These are phyloP conservation scores for Penicillium chermesinum DNA, from an alignment of 495 filamentous ascomycete genomes.

Conservation along the genomic window DNA sequence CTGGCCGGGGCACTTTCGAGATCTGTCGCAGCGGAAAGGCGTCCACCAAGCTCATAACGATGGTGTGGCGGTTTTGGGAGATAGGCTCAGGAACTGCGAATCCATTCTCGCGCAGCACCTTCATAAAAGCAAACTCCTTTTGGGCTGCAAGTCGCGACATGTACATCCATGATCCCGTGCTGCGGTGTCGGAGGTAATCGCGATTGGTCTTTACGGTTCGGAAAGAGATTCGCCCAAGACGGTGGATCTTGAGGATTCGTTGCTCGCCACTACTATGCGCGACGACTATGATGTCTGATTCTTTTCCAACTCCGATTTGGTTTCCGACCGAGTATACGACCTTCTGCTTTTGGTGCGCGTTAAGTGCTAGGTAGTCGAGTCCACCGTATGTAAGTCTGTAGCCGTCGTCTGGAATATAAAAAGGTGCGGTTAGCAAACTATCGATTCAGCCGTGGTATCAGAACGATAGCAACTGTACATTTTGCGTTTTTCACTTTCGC, in stretches of 20 bases:
- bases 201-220: slow-evolving; percentile 91
- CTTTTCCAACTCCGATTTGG: slow-evolving; percentile 95
- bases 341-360: slow-evolving; percentile 74
- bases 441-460: neutral
- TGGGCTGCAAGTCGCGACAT: slow-evolving; percentile 86
- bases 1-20: slow-evolving; percentile 69
- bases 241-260: slow-evolving; percentile 84
- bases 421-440: neutral
- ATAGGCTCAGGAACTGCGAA: slow-evolving; percentile 88
- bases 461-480: slow-evolving; percentile 45
- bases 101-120: slow-evolving; percentile 69
- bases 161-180: slow-evolving; percentile 89
- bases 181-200: slow-evolving; percentile 84
- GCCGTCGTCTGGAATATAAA: slow-evolving; percentile 74
- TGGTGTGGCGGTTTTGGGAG: slow-evolving; percentile 82
- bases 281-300: slow-evolving; percentile 92
- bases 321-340: slow-evolving; percentile 86
- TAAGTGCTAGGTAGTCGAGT: slow-evolving; percentile 90
- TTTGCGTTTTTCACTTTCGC: slow-evolving; percentile 90
- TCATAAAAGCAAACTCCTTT: slow-evolving; percentile 93
- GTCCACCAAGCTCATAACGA: slow-evolving; percentile 90
- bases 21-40: slow-evolving; percentile 86
- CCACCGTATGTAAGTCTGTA: slow-evolving; percentile 97
- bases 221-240: slow-evolving; percentile 94
- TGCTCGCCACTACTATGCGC: slow-evolving; percentile 61